Conservation (phyloP, 768 basidiomycete species). For the Psilocybe tampanensis region DNA sequence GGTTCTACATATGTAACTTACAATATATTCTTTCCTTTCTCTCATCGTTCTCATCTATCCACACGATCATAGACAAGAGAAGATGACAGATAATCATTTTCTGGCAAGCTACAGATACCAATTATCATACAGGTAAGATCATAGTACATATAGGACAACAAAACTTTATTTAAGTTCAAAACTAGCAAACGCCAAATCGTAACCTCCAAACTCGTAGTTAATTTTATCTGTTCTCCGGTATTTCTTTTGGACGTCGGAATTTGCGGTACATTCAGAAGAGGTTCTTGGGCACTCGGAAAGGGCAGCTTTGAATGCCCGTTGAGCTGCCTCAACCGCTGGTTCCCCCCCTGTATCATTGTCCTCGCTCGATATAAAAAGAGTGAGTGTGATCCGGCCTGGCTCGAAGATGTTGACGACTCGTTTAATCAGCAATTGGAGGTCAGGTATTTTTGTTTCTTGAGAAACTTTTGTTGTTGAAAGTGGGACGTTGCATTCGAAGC, state of each 20-base stretch:
- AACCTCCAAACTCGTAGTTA: constrained; percentile 95
- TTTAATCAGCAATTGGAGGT: constrained; percentile 78
- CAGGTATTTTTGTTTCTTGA: constrained; percentile 54
- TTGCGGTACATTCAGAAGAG: background rate
- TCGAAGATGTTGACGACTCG: constrained; percentile 94
- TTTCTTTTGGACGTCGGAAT: constrained; percentile 16
- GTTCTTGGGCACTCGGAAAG: constrained; percentile 35
- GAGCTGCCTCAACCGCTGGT: constrained; percentile 68
- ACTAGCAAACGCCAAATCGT: constrained; percentile 88
- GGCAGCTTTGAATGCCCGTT: constrained; percentile 73
- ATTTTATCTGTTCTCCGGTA: constrained; percentile 95
- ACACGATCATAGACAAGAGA: too few relatives aligned
- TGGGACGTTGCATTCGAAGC: constrained; percentile 98
- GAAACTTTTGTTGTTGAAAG: constrained; percentile 39
- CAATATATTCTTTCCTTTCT: too few relatives aligned
- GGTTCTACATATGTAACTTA: too few relatives aligned
- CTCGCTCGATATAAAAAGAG: constrained; percentile 84
- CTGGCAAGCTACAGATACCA: background rate
- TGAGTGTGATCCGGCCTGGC: constrained; percentile 82
- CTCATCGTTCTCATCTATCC: too few relatives aligned
- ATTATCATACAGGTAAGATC: constrained; percentile 4
- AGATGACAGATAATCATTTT: too few relatives aligned
- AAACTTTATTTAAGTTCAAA: constrained; percentile 54
- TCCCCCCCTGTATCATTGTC: constrained; percentile 51
- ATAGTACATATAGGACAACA: constrained; percentile 15